Evolutionary conservation across 345 rosid genomes (phyloP).

Genomic region (Garcia nutans): DNA sequence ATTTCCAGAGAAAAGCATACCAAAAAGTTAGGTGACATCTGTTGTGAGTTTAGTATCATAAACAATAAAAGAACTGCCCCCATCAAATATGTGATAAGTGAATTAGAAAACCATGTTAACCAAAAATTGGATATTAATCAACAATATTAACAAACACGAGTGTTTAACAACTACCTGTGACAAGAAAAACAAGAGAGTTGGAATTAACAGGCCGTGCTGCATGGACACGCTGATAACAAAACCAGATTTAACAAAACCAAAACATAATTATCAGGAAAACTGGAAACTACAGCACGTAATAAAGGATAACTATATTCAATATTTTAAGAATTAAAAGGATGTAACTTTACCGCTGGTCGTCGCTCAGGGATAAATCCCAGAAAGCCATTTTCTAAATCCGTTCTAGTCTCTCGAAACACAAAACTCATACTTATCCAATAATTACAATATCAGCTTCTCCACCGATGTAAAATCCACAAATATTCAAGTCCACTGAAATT

Average conservation of each 20-base stretch:
- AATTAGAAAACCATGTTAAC: neutral
- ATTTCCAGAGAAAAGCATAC: neutral
- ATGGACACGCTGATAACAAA: slow-evolving; percentile 25
- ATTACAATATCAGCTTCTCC: neutral
- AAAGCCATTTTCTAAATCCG: slow-evolving; percentile 30
- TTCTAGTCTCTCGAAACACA: slow-evolving; percentile 26
- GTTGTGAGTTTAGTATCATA: slow-evolving; percentile 32
- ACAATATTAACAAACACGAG: neutral
- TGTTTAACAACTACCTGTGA: slow-evolving; percentile 17
- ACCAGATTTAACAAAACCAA: neutral
- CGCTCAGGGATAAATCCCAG: slow-evolving; percentile 24
- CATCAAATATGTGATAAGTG: neutral
- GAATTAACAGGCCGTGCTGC: slow-evolving; percentile 31
- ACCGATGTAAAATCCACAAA: neutral
- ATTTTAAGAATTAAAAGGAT: neutral
- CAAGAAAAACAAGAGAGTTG: slow-evolving; percentile 32
- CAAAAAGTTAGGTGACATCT: slow-evolving; percentile 32
- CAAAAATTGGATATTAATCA: neutral
- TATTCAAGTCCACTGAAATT: neutral
- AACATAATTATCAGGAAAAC: neutral
- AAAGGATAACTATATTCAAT: neutral
- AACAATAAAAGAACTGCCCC: slow-evolving; percentile 30
- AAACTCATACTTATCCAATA: slow-evolving; percentile 21
- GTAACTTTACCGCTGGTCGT: slow-evolving; percentile 19
- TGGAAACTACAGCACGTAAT: neutral